Percentiles rank a stretch among this genome's conserved stretches.
These are phyloP conservation scores for Teratosphaeria epicoccoides DNA, from an alignment of 2,329 filamentous ascomycete genomes.

Conservation along the genomic window DNA sequence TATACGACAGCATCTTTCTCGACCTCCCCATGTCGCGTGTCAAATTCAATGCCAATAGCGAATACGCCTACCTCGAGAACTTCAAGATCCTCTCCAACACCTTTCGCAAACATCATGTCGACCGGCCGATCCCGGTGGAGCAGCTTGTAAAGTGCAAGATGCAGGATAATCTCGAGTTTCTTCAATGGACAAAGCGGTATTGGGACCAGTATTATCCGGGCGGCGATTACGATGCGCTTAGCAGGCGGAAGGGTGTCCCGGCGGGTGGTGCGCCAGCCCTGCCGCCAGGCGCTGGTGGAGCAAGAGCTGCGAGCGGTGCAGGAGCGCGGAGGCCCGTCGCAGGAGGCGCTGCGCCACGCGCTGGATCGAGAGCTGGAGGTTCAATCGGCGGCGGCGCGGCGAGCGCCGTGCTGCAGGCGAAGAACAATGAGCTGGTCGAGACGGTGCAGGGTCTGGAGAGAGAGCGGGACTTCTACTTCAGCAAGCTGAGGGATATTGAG, in stretches of 20 bases:
- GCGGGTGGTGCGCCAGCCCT: constrained; percentile 39
- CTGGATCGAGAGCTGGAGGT: constrained; percentile 33
- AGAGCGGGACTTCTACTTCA: constrained; percentile 98
- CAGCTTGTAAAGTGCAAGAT: constrained; percentile 95
- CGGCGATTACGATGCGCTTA: constrained; percentile 87
- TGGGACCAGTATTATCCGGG: constrained; percentile 98
- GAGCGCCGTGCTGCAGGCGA: constrained; percentile 64
- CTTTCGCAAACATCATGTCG: constrained; percentile 77
- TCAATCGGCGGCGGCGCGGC: constrained; percentile 39
- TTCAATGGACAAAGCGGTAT: constrained; percentile 93
- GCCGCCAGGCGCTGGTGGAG: constrained; percentile 35
- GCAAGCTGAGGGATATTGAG: constrained; percentile 95
- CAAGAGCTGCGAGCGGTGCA: constrained; percentile 44
- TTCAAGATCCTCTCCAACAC: constrained; percentile 92
- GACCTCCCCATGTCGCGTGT: constrained; percentile 92
- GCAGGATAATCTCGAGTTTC: constrained; percentile 98
- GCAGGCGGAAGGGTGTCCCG: constrained; percentile 67
- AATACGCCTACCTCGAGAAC: constrained; percentile 96
- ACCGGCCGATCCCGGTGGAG: constrained; percentile 82
- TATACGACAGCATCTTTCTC: constrained; percentile 96
- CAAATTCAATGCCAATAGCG: constrained; percentile 95
- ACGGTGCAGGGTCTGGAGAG: constrained; percentile 90
- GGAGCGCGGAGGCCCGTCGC: constrained; percentile 40
- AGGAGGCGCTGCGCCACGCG: constrained; percentile 38
- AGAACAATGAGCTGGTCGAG: constrained; percentile 85